Evolutionary conservation across 73 alveolate genomes (phyloP).

Genomic region (Effrenium voratum): DNA sequence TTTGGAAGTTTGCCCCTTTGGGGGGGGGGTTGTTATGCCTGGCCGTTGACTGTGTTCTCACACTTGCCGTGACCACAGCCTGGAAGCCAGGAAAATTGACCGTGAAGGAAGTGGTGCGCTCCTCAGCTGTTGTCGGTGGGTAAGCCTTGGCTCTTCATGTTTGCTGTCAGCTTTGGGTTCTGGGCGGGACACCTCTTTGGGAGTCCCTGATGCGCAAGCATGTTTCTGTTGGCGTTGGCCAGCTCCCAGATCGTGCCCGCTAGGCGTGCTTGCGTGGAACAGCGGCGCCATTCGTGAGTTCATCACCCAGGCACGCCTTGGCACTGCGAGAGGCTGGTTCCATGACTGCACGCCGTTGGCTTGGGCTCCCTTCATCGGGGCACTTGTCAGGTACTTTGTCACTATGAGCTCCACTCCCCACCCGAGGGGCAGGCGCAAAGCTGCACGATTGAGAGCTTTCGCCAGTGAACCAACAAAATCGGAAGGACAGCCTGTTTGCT

Average conservation of each 20-base stretch:
- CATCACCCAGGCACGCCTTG: slow-evolving; percentile 37
- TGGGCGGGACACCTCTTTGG: background rate
- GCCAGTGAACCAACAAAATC: background rate
- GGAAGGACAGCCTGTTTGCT: too few species aligned
- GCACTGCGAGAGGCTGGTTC: background rate
- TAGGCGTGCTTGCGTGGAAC: slow-evolving; percentile 38
- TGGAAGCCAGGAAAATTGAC: slow-evolving; percentile 43
- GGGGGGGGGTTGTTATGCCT: too few species aligned
- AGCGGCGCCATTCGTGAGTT: slow-evolving; percentile 57
- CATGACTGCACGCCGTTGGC: background rate
- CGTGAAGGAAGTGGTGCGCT: slow-evolving; percentile 30
- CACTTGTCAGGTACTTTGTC: slow-evolving; percentile 11
- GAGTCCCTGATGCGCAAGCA: background rate
- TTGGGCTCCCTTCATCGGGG: background rate
- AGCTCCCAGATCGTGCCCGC: too few species aligned
- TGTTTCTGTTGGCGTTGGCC: too few species aligned
- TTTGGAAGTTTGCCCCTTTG: too few species aligned
- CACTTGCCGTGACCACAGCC: too few species aligned
- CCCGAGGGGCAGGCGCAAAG: slow-evolving; percentile 67
- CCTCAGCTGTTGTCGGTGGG: background rate
- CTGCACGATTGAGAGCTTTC: background rate
- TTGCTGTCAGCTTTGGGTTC: background rate
- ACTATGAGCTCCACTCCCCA: slow-evolving; percentile 59
- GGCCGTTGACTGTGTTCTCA: too few species aligned
- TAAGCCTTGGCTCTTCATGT: background rate